Conservation (phyloP, 164 flowering plant genomes). For the Litsea cubeba region DNA sequence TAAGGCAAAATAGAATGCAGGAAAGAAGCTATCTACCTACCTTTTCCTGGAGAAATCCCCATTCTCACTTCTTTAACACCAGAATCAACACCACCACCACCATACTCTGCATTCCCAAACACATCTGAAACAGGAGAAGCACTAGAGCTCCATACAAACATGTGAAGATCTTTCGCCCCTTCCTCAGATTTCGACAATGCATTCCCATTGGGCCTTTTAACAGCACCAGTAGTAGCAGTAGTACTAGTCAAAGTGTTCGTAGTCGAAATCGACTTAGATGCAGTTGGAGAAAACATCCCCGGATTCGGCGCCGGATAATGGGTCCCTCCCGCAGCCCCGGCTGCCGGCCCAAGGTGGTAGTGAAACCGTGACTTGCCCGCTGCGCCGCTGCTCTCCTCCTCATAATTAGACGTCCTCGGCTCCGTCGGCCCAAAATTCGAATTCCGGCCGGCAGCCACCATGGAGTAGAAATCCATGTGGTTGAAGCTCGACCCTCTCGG, state of each 20-base stretch:
- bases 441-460: constrained; percentile 55
- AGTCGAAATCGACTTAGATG: constrained; percentile 18
- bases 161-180: constrained; percentile 70
- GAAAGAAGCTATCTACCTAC: constrained; percentile 16
- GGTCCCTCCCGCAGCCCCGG: constrained; percentile 13
- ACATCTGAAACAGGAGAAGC: constrained; percentile 97
- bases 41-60: constrained; percentile 70
- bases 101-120: constrained; percentile 59
- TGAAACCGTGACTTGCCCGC: constrained; percentile 34
- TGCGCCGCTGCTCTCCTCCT: constrained; percentile 57
- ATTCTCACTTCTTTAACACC: constrained; percentile 54
- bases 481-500: constrained; percentile 86
- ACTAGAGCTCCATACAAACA: constrained; percentile 99
- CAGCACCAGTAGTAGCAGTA: background rate
- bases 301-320: constrained; percentile 83
- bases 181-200: constrained; percentile 36
- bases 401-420: constrained; percentile 78
- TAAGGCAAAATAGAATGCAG: too few relatives aligned
- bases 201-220: constrained; percentile 41
- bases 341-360: constrained; percentile 12
- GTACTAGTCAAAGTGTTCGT: constrained; percentile 8
- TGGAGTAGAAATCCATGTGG: constrained; percentile 79
- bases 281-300: constrained; percentile 71
- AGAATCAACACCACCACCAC: constrained; percentile 24
- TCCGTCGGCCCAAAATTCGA: constrained; percentile 36